Evolutionary conservation across 106 monocot genomes (phyloP), one percentile per base, ranked within the genome.

Genomic region (Acorus gramineus): DNA sequence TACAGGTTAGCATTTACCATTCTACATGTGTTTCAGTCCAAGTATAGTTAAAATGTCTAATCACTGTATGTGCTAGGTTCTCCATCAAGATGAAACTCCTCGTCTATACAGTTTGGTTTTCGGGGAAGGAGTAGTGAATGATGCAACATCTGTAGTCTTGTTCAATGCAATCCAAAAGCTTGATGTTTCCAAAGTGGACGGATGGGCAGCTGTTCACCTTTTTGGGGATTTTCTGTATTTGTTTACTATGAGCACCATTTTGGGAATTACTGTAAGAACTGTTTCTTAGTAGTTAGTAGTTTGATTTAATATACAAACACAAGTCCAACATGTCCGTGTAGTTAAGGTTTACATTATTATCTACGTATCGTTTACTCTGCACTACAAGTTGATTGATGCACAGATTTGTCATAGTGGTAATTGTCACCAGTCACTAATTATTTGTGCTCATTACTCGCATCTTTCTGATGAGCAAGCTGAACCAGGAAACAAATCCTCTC

Each of bases 71-170:
- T 28, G 28, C 28, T 28, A 92, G 87, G 82, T 92, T 54, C 76
- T 85, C 50, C 57, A 61, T 66, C 88, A 82, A 82, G 93, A 91
- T 42, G 84, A 91, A 62, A 91, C 81, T 46, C 90, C 90, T 61
- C 72, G 57, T 10, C 63, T 91, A 5, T 91, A 91, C 74, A 91
- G 86, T 66, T 79, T 91, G 61, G 86, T 91, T 56, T 91, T 91
- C 73, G 90, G 90, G 52, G 90, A 86, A 81, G 90, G 90, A 69
- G 86, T 91, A 4, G 84, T 91, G 46, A 90, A 86, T 73, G 90
- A 86, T 77, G 90, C 90, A 57, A 90, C 89, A 59, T 69, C 89
- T 7, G 70, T 90, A 28, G 90, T 86, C 13, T 67, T 90, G 64
- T 90, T 86, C 65, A 80, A 90, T 68, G 70, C 83, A 46, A 78